phyloP scores from a whole-genome alignment of 1,284 basidiomycete species.

The Marasmius oreades region DNA sequence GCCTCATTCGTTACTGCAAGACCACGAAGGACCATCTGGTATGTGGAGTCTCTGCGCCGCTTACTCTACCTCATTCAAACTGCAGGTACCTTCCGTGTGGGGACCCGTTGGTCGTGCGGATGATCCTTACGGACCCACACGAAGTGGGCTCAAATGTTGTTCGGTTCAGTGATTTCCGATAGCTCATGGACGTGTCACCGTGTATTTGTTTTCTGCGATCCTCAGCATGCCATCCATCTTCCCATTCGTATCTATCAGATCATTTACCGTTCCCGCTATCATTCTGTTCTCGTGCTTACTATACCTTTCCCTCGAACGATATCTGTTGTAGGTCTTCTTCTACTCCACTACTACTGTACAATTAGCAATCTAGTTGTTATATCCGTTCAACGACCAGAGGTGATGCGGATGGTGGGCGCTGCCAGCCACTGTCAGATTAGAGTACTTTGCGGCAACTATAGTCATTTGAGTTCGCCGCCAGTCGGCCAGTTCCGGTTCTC shows the following conservation, averaged over 20 bases:
- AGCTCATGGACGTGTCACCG: neutral
- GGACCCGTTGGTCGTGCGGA: conserved; percentile 86
- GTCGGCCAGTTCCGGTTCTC: too few relatives aligned
- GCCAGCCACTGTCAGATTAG: too few relatives aligned
- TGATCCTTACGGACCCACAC: conserved; percentile 82
- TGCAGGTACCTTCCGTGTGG: conserved; percentile 86
- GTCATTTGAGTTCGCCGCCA: too few relatives aligned
- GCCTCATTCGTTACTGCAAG: conserved; percentile 90
- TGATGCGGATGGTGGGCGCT: too few relatives aligned
- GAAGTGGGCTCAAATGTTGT: conserved; percentile 2
- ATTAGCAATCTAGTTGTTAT: too few relatives aligned
- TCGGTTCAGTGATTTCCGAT: neutral
- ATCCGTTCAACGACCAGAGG: too few relatives aligned
- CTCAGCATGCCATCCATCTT: neutral
- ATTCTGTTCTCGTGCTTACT: neutral
- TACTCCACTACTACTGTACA: too few relatives aligned
- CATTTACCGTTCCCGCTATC: neutral
- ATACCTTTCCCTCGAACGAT: neutral
- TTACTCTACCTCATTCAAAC: conserved; percentile 15
- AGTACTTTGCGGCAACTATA: too few relatives aligned
- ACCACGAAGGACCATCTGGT: conserved; percentile 74
- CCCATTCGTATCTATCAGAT: neutral
- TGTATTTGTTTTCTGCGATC: neutral
- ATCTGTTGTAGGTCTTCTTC: too few relatives aligned
- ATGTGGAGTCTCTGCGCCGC: neutral